Base-by-base conservation (phyloP, 2,329 filamentous ascomycete species). In the Beauveria scarabaeidicola region DNA sequence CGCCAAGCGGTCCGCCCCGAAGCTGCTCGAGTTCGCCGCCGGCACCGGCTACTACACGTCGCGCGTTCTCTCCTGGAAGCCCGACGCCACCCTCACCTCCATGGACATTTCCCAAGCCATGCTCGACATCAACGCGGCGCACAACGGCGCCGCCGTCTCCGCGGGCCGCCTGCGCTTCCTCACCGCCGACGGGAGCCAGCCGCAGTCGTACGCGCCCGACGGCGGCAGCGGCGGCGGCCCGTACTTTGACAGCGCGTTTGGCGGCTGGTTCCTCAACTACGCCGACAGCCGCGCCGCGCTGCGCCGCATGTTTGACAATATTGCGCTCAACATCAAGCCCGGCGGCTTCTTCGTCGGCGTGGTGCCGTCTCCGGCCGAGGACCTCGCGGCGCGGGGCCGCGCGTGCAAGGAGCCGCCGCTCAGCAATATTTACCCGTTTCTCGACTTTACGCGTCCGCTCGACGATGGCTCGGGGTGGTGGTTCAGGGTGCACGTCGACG, bases 331-430 rank as follows among this genome's bases (percentile, higher is more conserved):
- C 40, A 5, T 58, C 21, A 52, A 52, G 38, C 56, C 47, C n/a
- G 56, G 56, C 43, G 56, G 47, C 48, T 58, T 58, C 56, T 58
- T 58, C 9, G 56, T 58, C 19, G 48, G 48, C 27, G 56, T 58
- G 9, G 48, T 52, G 25, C 47, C 47, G 38, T 29, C 27, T 19
- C 47, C 47, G 38, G 19, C 38, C 11, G 56, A 58, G 40, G 56
- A 58, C 47, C 38, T 58, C 3, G 56, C n/a, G 5, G 40, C 36
- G 11, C 38, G 56, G 3, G 38, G 13, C 9, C 13, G 21, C 7
- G 10, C 21, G n/a, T 41, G 40, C 38, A 17, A 10, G 27, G 17
- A 27, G 47, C 56, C 48, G 10, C 32, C 25, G 38, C 23, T 52
- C n/a, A 15, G 32, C 1, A 15, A 27, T 15, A n/a, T 58, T 10